Conservation (phyloP, 441 rosid species). For the Croton laevigatus region DNA sequence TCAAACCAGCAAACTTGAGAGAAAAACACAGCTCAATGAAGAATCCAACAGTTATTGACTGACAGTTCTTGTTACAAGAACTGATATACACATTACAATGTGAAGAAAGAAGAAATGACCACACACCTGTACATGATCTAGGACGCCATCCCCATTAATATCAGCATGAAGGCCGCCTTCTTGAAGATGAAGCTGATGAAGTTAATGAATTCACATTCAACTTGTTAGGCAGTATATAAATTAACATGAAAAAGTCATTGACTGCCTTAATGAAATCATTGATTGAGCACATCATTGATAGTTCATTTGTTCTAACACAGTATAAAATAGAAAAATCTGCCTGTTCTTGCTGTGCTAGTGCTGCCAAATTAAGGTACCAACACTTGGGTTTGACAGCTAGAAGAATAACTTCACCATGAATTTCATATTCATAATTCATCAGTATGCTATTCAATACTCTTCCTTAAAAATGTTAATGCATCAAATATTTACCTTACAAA, state of each 20-base stretch:
- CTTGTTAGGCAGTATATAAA: conserved; percentile 8
- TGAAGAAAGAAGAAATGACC: conserved; percentile 7
- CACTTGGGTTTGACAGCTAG: not conserved
- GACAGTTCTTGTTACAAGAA: not conserved
- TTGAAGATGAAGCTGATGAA: conserved; percentile 80
- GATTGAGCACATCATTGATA: not conserved
- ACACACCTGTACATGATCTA: conserved; percentile 96
- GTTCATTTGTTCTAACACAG: not conserved
- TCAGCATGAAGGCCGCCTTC: conserved; percentile 99
- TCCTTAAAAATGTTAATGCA: conserved; percentile 9
- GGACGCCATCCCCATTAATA: conserved; percentile 98
- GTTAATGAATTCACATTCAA: conserved; percentile 13
- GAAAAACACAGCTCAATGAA: not conserved
- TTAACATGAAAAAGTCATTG: not conserved
- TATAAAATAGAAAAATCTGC: not conserved
- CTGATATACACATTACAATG: conserved; percentile 3
- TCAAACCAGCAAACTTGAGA: not conserved
- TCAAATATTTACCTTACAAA: conserved; percentile 67
- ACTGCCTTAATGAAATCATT: not conserved
- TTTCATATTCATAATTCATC: not conserved
- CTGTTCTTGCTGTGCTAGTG: not conserved
- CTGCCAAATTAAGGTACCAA: not conserved
- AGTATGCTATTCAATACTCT: not conserved
- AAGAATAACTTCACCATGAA: not conserved
- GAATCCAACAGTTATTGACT: not conserved